Evolutionary conservation across 164 flowering plant species (phyloP).

Genomic region (Chloranthus sessilifolius): DNA sequence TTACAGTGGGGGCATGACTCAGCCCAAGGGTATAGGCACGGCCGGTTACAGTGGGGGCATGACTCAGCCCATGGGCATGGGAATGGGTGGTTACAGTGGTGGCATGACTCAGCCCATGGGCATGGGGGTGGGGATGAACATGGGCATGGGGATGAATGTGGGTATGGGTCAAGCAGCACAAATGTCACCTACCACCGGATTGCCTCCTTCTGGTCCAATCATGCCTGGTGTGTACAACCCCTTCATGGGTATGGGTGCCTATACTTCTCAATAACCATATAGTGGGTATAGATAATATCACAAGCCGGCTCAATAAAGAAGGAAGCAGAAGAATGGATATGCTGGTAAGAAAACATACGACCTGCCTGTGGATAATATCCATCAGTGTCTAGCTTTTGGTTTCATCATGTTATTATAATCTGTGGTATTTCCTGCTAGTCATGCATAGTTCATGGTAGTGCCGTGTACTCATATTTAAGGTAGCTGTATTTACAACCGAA

Average conservation of each 20-base stretch:
- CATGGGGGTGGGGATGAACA: slow-evolving; percentile 24
- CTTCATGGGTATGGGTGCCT: slow-evolving; percentile 66
- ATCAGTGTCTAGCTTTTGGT: slow-evolving; percentile 10
- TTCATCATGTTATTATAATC: too few relatives aligned
- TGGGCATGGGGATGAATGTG: slow-evolving; percentile 36
- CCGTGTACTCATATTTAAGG: too few relatives aligned
- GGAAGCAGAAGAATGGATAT: background rate
- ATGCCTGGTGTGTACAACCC: slow-evolving; percentile 55
- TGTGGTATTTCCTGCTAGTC: too few relatives aligned
- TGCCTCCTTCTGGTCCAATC: slow-evolving; percentile 53
- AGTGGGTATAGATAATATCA: slow-evolving; percentile 61
- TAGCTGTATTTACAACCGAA: too few relatives aligned
- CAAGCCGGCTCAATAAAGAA: background rate
- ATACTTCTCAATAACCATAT: slow-evolving; percentile 65
- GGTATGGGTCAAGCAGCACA: slow-evolving; percentile 9
- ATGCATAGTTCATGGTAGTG: too few relatives aligned
- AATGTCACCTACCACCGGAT: slow-evolving; percentile 21
- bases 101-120: slow-evolving; percentile 32
- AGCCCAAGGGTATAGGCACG: slow-evolving; percentile 22
- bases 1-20: slow-evolving; percentile 29
- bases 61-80: slow-evolving; percentile 42
- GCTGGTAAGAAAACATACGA: background rate
- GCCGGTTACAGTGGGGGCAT: slow-evolving; percentile 26
- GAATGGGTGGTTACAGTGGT: slow-evolving; percentile 30
- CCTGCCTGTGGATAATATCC: background rate